These are phyloP conservation scores for Penicillium steckii DNA, from an alignment of 495 filamentous ascomycete genomes.

Conservation along the genomic window DNA sequence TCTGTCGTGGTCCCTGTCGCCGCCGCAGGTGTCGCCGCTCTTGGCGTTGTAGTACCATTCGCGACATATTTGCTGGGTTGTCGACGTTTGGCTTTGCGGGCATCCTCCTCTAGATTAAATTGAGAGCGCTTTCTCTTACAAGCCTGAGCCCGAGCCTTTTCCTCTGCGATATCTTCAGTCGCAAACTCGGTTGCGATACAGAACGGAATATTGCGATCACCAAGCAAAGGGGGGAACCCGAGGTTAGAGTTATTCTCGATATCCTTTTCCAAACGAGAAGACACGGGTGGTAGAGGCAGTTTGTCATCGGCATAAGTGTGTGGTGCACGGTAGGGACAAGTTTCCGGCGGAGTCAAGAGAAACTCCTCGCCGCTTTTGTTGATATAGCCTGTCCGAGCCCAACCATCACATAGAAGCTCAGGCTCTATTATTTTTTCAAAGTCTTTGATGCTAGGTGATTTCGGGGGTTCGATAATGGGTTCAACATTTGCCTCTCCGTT, in stretches of 20 bases:
- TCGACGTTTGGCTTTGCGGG: neutral
- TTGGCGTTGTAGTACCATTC: neutral
- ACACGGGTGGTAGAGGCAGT: constrained; percentile 33
- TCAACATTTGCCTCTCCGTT: neutral
- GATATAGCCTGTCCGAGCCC: constrained; percentile 33
- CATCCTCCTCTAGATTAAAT: neutral
- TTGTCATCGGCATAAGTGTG: constrained; percentile 29
- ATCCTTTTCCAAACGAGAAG: constrained; percentile 28
- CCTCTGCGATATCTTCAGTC: constrained; percentile 16
- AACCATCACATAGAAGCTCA: constrained; percentile 29
- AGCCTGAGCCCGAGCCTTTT: constrained; percentile 4
- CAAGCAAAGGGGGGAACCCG: constrained; percentile 41
- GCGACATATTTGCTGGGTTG: neutral
- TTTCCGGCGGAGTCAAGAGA: constrained; percentile 21
- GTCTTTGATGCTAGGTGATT: neutral
- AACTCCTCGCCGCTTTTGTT: constrained; percentile 38
- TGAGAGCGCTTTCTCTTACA: neutral
- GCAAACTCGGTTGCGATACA: constrained; percentile 4
- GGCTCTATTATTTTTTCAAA: neutral
- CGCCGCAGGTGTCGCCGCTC: neutral
- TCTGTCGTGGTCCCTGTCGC: too few relatives aligned
- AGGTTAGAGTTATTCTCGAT: constrained; percentile 29
- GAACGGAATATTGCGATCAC: constrained; percentile 37
- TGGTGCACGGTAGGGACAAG: constrained; percentile 28
- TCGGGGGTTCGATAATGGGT: neutral